Percentiles rank a stretch among this genome's conserved stretches.
Evolutionary conservation across 805 yeast species (phyloP).

Genomic region (Hanseniaspora lindneri): DNA sequence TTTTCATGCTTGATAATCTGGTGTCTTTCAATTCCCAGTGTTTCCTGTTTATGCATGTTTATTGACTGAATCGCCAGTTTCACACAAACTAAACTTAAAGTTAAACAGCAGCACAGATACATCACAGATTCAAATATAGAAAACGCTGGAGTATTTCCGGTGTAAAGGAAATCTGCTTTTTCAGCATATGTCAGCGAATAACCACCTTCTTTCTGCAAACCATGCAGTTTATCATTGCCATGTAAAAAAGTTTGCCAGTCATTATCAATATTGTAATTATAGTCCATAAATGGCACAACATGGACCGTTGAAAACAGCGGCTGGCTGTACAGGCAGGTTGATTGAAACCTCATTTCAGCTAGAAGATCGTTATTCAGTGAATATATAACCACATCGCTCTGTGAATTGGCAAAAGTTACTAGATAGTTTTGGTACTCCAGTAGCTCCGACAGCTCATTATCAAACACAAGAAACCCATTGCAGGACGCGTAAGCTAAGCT

Average conservation of each 20-base stretch:
- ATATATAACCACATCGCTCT: not conserved
- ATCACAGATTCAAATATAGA: not conserved
- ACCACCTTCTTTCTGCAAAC: not conserved
- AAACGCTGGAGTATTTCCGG: not conserved
- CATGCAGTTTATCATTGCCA: not conserved
- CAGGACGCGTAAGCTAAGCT: not conserved
- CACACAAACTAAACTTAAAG: not conserved
- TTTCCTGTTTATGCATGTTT: not conserved
- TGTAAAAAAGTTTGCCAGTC: constrained; percentile 5
- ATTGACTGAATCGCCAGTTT: not conserved
- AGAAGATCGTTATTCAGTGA: not conserved
- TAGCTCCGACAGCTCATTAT: not conserved
- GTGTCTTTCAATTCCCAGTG: not conserved
- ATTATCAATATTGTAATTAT: not conserved
- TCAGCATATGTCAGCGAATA: not conserved
- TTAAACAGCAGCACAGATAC: not conserved
- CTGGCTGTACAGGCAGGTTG: not conserved
- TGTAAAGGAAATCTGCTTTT: not conserved
- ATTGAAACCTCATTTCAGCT: not conserved
- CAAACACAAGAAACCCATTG: not conserved
- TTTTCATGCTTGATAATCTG: not conserved
- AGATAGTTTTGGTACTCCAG: not conserved
- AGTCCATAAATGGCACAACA: not conserved
- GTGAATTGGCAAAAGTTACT: not conserved
- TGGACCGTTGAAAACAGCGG: not conserved